Conservation (phyloP, 2,329 filamentous ascomycete genomes). For the Fusarium brachygibbosum region DNA sequence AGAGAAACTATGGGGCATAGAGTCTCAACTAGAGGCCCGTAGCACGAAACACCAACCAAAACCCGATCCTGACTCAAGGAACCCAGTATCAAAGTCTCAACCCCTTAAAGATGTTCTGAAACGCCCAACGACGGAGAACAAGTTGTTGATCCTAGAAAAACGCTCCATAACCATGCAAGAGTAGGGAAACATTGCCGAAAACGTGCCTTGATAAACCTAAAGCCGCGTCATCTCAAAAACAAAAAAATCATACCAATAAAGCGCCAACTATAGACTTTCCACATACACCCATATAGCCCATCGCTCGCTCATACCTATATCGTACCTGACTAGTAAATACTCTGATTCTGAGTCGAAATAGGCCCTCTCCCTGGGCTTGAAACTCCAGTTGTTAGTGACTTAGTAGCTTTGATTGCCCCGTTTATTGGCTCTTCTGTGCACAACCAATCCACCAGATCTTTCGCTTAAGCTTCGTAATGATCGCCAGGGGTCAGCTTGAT, state of each 20-base stretch:
- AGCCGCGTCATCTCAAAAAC: slow-evolving; percentile 45
- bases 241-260: slow-evolving; percentile 22
- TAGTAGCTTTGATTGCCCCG: slow-evolving; percentile 20
- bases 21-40: slow-evolving; percentile 18
- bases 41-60: slow-evolving; percentile 37
- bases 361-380: neutral
- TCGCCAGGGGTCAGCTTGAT: slow-evolving; percentile 34
- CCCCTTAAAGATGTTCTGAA: slow-evolving; percentile 42
- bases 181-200: slow-evolving; percentile 42
- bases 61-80: slow-evolving; percentile 30
- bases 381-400: too few species aligned
- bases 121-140: slow-evolving; percentile 41
- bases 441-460: slow-evolving; percentile 38
- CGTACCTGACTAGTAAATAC: neutral
- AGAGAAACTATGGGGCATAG: slow-evolving; percentile 22
- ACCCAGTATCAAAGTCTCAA: slow-evolving; percentile 14
- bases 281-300: slow-evolving; percentile 13
- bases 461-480: slow-evolving; percentile 42
- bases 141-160: slow-evolving; percentile 13
- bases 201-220: slow-evolving; percentile 30
- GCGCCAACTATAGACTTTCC: slow-evolving; percentile 16
- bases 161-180: slow-evolving; percentile 20
- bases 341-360: neutral
- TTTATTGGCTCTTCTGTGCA: slow-evolving; percentile 26
- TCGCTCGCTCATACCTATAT: neutral